A percentile compares a stretch with the other conserved stretches of the same genome.
Conservation (phyloP, 345 rosid genomes). For the Syzygium oleosum region DNA sequence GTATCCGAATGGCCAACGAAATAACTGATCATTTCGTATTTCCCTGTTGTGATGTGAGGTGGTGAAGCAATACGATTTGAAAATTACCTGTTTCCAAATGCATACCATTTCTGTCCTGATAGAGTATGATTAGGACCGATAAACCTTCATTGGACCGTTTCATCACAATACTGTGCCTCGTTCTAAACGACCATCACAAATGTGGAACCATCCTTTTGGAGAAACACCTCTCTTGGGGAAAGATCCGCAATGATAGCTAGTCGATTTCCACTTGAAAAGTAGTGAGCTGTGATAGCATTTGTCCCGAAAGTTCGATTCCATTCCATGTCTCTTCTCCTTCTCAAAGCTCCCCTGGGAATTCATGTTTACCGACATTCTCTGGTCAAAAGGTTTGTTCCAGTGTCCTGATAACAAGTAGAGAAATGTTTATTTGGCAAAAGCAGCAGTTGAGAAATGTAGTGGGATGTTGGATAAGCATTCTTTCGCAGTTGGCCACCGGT, state of each 20-base stretch:
- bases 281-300: neutral
- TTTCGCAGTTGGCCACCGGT: neutral
- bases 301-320: neutral
- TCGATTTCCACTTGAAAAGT: neutral
- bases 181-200: neutral
- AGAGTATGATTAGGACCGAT: neutral
- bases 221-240: neutral
- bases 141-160: neutral
- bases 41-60: neutral
- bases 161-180: neutral
- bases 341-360: neutral
- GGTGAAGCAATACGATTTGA: neutral
- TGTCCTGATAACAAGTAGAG: neutral
- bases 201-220: neutral
- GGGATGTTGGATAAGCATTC: neutral
- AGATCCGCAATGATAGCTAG: neutral
- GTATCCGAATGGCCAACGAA: neutral
- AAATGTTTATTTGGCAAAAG: neutral
- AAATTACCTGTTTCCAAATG: neutral
- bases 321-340: neutral
- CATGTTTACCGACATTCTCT: neutral
- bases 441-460: neutral
- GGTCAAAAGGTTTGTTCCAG: neutral
- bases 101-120: neutral
- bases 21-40: neutral